Percentiles rank a stretch among this genome's conserved stretches.
Conservation (phyloP, 2,329 filamentous ascomycete genomes). For the Trichoderma sp. region DNA sequence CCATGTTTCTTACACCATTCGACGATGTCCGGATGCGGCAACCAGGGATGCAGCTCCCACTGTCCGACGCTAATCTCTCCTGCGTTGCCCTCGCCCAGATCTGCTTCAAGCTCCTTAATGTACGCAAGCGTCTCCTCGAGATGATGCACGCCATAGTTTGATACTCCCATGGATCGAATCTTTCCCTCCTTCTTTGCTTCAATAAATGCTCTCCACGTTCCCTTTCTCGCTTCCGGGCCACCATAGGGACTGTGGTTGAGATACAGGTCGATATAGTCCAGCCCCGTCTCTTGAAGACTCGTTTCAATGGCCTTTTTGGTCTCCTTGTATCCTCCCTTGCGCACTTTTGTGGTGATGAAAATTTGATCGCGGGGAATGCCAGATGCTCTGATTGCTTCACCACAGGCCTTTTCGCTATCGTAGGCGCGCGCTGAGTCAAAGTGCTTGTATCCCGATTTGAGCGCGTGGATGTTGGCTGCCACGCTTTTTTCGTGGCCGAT, state of each 20-base stretch:
- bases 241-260: constrained; percentile 63
- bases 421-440: constrained; percentile 65
- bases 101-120: constrained; percentile 42
- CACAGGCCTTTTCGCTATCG: constrained; percentile 66
- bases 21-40: constrained; percentile 49
- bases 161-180: constrained; percentile 66
- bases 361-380: constrained; percentile 56
- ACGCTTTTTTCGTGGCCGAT: neutral
- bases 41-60: constrained; percentile 67
- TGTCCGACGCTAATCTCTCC: constrained; percentile 42
- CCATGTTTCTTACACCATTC: constrained; percentile 71
- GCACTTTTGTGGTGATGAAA: constrained; percentile 70
- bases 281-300: constrained; percentile 5
- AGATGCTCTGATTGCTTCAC: constrained; percentile 58
- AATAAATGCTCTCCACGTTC: constrained; percentile 67
- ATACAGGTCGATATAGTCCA: constrained; percentile 68
- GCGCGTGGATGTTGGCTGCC: constrained; percentile 37
- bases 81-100: constrained; percentile 31
- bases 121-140: constrained; percentile 67
- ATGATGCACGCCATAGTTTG: constrained; percentile 67
- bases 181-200: constrained; percentile 57
- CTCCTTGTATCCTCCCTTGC: constrained; percentile 54
- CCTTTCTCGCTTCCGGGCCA: constrained; percentile 53
- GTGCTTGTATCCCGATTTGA: constrained; percentile 59
- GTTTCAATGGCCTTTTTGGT: constrained; percentile 1